phyloP scores from a whole-genome alignment of 2,329 filamentous ascomycete genomes.

The Sarocladium oryzae region DNA sequence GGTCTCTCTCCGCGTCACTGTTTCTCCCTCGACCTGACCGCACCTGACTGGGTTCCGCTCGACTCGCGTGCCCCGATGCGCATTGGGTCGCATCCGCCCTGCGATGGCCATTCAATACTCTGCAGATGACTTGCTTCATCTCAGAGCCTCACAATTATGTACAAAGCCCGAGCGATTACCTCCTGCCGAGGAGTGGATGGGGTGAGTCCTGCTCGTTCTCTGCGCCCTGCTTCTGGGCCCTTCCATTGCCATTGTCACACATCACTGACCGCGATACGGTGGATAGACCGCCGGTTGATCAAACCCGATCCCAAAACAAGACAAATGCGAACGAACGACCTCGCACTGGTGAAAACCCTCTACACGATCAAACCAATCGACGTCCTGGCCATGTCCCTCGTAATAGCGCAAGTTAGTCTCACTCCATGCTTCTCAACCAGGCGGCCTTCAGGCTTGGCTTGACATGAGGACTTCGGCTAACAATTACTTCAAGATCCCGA shows the following conservation, averaged over 20 bases:
- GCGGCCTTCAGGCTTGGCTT: no score
- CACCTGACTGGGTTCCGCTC: background rate
- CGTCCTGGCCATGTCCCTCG: constrained; percentile 48
- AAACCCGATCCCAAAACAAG: constrained; percentile 39
- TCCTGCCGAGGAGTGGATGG: constrained; percentile 93
- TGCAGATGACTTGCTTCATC: constrained; percentile 64
- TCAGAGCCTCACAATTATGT: constrained; percentile 79
- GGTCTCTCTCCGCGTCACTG: background rate
- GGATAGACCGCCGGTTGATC: constrained; percentile 30
- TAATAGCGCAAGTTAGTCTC: constrained; percentile 48
- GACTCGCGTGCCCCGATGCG: constrained; percentile 24
- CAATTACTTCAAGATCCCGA: constrained; percentile 51
- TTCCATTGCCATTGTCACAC: constrained; percentile 16
- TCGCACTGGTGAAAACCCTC: constrained; percentile 36
- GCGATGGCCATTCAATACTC: constrained; percentile 62
- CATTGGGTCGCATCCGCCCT: constrained; percentile 25
- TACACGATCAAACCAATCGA: constrained; percentile 44
- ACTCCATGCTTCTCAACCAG: background rate
- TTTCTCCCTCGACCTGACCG: constrained; percentile 2
- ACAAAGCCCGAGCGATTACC: constrained; percentile 73
- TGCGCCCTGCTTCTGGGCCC: constrained; percentile 13
- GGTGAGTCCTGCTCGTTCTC: constrained; percentile 46
- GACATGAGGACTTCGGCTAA: no score
- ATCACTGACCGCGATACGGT: background rate
- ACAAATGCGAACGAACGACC: constrained; percentile 21